Evolutionary conservation across 306 rosid genomes (phyloP).

Genomic region (Leucaena leucocephala): DNA sequence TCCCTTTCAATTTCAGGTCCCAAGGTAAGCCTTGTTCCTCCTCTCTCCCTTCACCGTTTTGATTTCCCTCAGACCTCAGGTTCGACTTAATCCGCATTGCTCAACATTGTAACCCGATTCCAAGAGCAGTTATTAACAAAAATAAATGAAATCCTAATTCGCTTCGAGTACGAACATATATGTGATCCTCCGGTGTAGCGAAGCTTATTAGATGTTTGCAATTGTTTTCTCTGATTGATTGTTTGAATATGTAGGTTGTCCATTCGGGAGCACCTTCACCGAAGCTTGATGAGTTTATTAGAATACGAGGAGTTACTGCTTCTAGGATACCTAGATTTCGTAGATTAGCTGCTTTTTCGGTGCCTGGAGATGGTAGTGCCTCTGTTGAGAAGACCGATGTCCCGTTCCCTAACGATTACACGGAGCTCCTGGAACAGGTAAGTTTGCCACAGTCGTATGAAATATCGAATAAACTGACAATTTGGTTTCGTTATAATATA

Average conservation of each 20-base stretch:
- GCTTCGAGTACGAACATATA: background rate
- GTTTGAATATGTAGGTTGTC: conserved; percentile 40
- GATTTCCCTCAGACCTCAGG: background rate
- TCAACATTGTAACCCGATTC: background rate
- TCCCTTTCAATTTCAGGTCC: conserved; percentile 45
- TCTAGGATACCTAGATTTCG: conserved; percentile 34
- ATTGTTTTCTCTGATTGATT: background rate
- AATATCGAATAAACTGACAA: background rate
- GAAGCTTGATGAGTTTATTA: conserved; percentile 37
- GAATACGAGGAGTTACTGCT: conserved; percentile 19
- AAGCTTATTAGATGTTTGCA: background rate
- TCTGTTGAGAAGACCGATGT: conserved; percentile 57
- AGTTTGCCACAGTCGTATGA: conserved; percentile 19
- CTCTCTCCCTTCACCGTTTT: background rate
- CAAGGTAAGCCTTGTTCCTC: conserved; percentile 35
- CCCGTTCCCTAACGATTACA: conserved; percentile 76
- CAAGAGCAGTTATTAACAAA: background rate
- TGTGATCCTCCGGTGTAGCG: too few species aligned
- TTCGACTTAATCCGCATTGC: background rate
- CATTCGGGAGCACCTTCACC: conserved; percentile 36
- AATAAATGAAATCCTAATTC: background rate
- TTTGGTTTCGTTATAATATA: background rate
- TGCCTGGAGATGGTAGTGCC: conserved; percentile 46
- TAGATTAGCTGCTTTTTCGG: conserved; percentile 44
- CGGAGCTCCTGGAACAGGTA: conserved; percentile 85